Conservation (phyloP, 2,329 filamentous ascomycete genomes). For the Didymella pomorum region DNA sequence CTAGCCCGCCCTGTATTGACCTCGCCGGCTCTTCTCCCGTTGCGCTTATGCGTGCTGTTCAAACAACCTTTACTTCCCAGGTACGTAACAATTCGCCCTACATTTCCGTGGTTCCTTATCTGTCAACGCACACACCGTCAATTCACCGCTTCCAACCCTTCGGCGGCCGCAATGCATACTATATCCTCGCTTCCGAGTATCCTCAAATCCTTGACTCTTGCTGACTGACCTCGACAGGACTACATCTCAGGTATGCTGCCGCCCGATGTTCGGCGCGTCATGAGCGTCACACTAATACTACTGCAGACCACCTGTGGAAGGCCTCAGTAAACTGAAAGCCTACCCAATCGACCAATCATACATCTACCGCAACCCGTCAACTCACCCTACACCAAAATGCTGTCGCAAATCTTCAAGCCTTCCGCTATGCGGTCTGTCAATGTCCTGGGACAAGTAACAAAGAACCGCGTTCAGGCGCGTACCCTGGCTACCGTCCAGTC, state of each 20-base stretch:
- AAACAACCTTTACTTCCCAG: slow-evolving; percentile 62
- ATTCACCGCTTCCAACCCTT: slow-evolving; percentile 30
- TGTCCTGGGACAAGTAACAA: slow-evolving; percentile 58
- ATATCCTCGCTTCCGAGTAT: slow-evolving; percentile 12
- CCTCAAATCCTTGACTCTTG: slow-evolving; percentile 30
- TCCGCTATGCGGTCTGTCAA: slow-evolving; percentile 55
- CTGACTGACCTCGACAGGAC: slow-evolving; percentile 59
- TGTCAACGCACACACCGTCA: slow-evolving; percentile 40
- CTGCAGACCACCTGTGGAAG: slow-evolving; percentile 71
- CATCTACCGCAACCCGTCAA: slow-evolving; percentile 23
- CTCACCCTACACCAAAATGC: slow-evolving; percentile 56
- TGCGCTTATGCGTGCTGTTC: slow-evolving; percentile 60
- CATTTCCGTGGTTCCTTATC: slow-evolving; percentile 38
- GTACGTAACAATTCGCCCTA: slow-evolving; percentile 48
- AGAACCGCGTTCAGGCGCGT: slow-evolving; percentile 55
- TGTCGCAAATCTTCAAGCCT: slow-evolving; percentile 63
- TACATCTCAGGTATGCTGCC: slow-evolving; percentile 67
- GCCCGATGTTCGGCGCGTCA: slow-evolving; percentile 25
- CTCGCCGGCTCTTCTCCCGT: slow-evolving; percentile 34
- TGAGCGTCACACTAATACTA: slow-evolving; percentile 35
- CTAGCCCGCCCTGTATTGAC: slow-evolving; percentile 39
- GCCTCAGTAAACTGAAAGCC: slow-evolving; percentile 66
- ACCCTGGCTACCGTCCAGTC: slow-evolving; percentile 72
- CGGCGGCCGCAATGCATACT: slow-evolving; percentile 18
- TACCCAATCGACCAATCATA: slow-evolving; percentile 28